Evolutionary conservation across 2,329 filamentous ascomycete species (phyloP).

Genomic region (Pestalotiopsis fici): DNA sequence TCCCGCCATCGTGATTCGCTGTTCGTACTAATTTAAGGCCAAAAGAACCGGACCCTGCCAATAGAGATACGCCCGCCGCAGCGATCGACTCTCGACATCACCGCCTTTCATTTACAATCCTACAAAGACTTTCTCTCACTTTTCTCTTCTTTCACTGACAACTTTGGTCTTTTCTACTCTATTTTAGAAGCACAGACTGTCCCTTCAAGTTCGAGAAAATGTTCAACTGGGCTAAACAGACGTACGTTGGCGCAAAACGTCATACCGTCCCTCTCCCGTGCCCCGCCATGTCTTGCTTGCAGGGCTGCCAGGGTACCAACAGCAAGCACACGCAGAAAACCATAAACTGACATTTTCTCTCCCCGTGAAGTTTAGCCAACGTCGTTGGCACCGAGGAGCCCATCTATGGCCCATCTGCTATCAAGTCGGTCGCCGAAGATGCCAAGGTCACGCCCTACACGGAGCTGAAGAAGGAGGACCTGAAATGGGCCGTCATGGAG

Average conservation of each 20-base stretch:
- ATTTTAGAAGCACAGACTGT: neutral
- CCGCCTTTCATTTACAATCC: constrained; percentile 1
- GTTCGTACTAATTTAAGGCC: neutral
- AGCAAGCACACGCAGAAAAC: neutral
- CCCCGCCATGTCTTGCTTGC: constrained; percentile 7
- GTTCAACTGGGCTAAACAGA: constrained; percentile 95
- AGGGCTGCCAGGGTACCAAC: constrained; percentile 4
- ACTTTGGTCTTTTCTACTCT: neutral
- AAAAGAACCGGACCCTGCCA: neutral
- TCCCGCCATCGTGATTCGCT: constrained; percentile 5
- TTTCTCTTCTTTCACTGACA: neutral
- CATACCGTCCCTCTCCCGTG: neutral
- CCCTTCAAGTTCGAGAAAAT: constrained; percentile 47
- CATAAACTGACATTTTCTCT: constrained; percentile 19
- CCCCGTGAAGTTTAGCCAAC: constrained; percentile 59
- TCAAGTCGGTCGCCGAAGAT: constrained; percentile 83
- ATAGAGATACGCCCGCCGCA: neutral
- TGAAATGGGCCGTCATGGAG: constrained; percentile 81
- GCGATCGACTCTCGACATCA: neutral
- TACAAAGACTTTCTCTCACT: neutral
- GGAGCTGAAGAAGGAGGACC: constrained; percentile 73
- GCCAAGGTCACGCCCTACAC: constrained; percentile 77
- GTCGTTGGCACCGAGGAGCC: constrained; percentile 96
- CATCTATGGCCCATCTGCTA: constrained; percentile 87
- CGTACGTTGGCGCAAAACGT: constrained; percentile 55